These are phyloP conservation scores for Pisolithus sp. DNA, from an alignment of 768 basidiomycete species.

Conservation along the genomic window DNA sequence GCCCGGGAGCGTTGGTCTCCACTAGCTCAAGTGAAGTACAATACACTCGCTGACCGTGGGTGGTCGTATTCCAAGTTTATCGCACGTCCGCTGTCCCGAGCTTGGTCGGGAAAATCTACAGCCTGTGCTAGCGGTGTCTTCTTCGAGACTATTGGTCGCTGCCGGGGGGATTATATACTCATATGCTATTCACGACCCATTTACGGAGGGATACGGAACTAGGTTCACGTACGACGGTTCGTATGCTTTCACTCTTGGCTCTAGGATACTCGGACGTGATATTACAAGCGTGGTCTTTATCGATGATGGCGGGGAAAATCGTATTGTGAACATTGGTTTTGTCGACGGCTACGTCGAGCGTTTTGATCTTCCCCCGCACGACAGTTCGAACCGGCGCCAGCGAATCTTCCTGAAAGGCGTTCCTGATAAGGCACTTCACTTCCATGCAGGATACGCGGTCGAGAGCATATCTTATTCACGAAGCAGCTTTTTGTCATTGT, in stretches of 20 bases:
- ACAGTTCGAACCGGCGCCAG: constrained; percentile 1
- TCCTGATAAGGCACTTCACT: constrained; percentile 19
- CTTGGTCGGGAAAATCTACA: constrained; percentile 53
- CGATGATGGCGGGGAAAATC: constrained; percentile 38
- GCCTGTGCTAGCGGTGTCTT: constrained; percentile 50
- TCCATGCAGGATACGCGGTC: constrained; percentile 42
- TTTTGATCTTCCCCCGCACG: constrained; percentile 29
- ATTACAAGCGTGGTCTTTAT: constrained; percentile 52
- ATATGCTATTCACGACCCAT: constrained; percentile 40
- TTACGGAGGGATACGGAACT: constrained; percentile 31
- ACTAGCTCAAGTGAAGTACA: constrained; percentile 40
- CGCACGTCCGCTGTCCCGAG: constrained; percentile 56
- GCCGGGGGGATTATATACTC: constrained; percentile 53
- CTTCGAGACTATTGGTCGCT: constrained; percentile 52
- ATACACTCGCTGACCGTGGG: constrained; percentile 44
- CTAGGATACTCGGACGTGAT: constrained; percentile 29
- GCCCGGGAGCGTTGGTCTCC: constrained; percentile 41
- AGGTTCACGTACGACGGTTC: constrained; percentile 42
- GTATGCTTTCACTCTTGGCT: constrained; percentile 32
- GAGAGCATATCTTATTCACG: constrained; percentile 50
- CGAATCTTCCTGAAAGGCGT: constrained; percentile 17
- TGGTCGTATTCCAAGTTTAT: constrained; percentile 50
- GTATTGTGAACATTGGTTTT: constrained; percentile 49
- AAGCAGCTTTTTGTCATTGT: constrained; percentile 47
- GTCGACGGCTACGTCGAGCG: constrained; percentile 53